These are phyloP conservation scores for Ascocoryne sarcoides DNA, from an alignment of 2,329 filamentous ascomycete genomes.

Conservation along the genomic window DNA sequence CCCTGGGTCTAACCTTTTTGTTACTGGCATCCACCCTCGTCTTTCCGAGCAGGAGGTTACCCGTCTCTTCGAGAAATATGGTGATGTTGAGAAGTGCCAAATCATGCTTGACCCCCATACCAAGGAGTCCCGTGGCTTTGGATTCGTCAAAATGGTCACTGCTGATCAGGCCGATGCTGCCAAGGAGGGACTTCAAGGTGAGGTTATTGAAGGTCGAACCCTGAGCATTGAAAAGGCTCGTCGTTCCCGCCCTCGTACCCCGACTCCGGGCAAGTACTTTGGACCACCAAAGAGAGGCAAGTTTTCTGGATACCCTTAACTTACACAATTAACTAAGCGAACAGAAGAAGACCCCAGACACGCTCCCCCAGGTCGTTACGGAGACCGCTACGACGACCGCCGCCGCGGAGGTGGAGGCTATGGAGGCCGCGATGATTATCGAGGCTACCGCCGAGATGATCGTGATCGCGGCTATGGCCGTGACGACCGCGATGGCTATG, in stretches of 20 bases:
- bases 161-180: slow-evolving; percentile 93
- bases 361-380: slow-evolving; percentile 33
- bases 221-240: slow-evolving; percentile 98
- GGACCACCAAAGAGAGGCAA: slow-evolving; percentile 94
- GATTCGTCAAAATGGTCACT: slow-evolving; percentile 98
- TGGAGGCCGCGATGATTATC: slow-evolving; percentile 21
- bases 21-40: slow-evolving; percentile 93
- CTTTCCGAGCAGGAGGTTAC: slow-evolving; percentile 84
- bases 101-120: slow-evolving; percentile 99
- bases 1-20: slow-evolving; percentile 95
- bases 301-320: slow-evolving; percentile 36
- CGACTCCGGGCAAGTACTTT: slow-evolving; percentile 98
- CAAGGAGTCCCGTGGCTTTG: slow-evolving; percentile 96
- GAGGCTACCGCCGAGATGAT: slow-evolving; percentile 36
- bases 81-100: slow-evolving; percentile 97
- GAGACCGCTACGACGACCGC: slow-evolving; percentile 35
- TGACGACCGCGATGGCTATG: slow-evolving; percentile 29
- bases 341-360: slow-evolving; percentile 42
- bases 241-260: slow-evolving; percentile 86
- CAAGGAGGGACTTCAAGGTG: slow-evolving; percentile 91
- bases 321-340: slow-evolving; percentile 30
- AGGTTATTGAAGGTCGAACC: slow-evolving; percentile 89
- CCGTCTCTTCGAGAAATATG: slow-evolving; percentile 96
- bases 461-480: slow-evolving; percentile 34
- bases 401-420: slow-evolving; percentile 31